phyloP scores from a whole-genome alignment of 345 rosid species.

The Camelina neglecta region DNA sequence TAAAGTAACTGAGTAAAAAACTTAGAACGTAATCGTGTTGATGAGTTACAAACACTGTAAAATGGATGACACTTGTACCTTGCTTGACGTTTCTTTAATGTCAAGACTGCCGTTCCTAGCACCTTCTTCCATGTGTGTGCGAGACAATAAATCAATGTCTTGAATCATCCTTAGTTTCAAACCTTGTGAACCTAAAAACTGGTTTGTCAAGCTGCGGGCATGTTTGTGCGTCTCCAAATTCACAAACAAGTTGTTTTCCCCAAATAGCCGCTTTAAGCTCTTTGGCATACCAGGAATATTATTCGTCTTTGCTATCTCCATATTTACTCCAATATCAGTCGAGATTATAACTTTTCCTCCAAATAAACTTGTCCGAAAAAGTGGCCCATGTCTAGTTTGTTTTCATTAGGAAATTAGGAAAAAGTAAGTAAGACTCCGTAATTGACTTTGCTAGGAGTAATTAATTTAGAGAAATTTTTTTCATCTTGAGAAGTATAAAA shows the following conservation, averaged over 20 bases:
- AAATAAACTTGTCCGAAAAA: slow-evolving; percentile 40
- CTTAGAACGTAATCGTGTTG: background rate
- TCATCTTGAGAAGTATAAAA: no score
- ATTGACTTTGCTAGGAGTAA: no score
- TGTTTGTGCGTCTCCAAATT: slow-evolving; percentile 22
- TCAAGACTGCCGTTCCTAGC: slow-evolving; percentile 18
- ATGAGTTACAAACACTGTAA: background rate
- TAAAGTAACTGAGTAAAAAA: background rate
- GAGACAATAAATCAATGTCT: slow-evolving; percentile 28
- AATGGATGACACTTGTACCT: background rate
- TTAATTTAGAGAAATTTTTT: no score
- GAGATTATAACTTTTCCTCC: slow-evolving; percentile 35
- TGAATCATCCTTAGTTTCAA: slow-evolving; percentile 25
- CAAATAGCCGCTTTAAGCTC: slow-evolving; percentile 26
- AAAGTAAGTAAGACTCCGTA: background rate
- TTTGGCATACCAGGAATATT: slow-evolving; percentile 16
- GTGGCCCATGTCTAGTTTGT: slow-evolving; percentile 29
- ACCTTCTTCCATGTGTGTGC: slow-evolving; percentile 19
- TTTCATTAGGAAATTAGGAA: background rate
- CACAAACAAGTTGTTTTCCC: slow-evolving; percentile 29
- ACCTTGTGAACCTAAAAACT: slow-evolving; percentile 24
- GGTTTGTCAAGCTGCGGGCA: slow-evolving; percentile 16
- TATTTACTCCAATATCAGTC: slow-evolving; percentile 29
- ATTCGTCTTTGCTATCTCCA: slow-evolving; percentile 37
- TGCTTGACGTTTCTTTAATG: slow-evolving; percentile 23